phyloP scores from a whole-genome alignment of 345 rosid species.

The Balakata baccata region DNA sequence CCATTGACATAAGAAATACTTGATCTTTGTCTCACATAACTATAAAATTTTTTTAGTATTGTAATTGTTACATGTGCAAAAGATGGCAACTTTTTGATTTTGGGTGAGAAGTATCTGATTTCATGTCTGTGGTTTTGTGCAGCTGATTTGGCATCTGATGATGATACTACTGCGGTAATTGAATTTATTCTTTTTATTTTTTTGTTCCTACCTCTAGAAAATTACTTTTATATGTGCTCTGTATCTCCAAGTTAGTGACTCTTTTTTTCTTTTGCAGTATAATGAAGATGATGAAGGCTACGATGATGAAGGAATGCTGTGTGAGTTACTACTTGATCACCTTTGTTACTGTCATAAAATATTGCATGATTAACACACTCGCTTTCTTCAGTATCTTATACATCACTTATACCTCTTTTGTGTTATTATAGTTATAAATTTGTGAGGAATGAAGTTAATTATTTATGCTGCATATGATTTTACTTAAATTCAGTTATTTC shows the following conservation, averaged over 20 bases:
- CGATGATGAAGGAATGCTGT: constrained; percentile 90
- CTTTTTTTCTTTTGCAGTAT: constrained; percentile 41
- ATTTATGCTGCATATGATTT: background rate
- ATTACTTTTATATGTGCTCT: background rate
- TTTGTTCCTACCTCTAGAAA: background rate
- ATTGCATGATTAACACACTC: background rate
- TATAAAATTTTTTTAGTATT: background rate
- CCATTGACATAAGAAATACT: background rate
- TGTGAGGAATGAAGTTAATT: background rate
- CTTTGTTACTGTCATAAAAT: background rate
- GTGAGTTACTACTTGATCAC: constrained; percentile 48
- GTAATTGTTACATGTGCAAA: background rate
- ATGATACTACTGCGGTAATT: constrained; percentile 48
- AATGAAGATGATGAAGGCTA: constrained; percentile 65
- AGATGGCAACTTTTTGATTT: background rate
- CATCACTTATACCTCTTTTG: background rate
- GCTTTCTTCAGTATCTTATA: background rate
- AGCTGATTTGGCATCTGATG: constrained; percentile 73
- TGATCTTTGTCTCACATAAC: background rate
- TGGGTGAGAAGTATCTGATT: constrained; percentile 15
- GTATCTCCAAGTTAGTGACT: background rate
- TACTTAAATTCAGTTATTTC: background rate
- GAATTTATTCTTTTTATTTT: background rate
- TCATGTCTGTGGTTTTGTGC: constrained; percentile 27
- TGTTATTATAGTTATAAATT: background rate